Evolutionary conservation across 768 basidiomycete genomes (phyloP).

Genomic region (Phaeotremella fagi): DNA sequence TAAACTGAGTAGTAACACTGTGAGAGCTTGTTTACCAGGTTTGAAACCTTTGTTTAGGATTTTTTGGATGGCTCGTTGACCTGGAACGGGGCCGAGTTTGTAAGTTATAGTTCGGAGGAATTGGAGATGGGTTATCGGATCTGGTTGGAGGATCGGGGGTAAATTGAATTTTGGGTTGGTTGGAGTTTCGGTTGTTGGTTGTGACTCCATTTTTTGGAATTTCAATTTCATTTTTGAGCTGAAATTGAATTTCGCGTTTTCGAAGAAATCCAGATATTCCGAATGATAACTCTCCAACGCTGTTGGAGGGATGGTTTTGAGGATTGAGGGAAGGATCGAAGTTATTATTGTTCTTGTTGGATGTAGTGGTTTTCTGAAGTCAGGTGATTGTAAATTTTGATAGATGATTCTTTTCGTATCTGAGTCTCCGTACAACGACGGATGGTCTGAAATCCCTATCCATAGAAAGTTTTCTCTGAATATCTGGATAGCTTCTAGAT

Average conservation of each 20-base stretch:
- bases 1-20: slow-evolving; percentile 11
- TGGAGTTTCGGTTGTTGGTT: background rate
- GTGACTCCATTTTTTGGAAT: no score
- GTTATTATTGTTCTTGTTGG: slow-evolving; percentile 11
- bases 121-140: slow-evolving; percentile 4
- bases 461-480: slow-evolving; percentile 16
- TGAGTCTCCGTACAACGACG: background rate
- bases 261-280: no score
- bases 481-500: slow-evolving; percentile 5
- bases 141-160: slow-evolving; percentile 14
- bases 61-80: slow-evolving; percentile 4
- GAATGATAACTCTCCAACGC: slow-evolving; percentile 3
- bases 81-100: slow-evolving; percentile 8
- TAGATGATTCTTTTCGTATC: background rate
- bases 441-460: slow-evolving; percentile 14
- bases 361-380: background rate
- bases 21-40: slow-evolving; percentile 7
- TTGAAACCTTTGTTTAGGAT: slow-evolving; percentile 4
- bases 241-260: no score
- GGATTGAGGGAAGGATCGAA: slow-evolving; percentile 17
- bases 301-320: slow-evolving; percentile 1
- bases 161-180: no score
- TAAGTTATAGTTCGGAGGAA: slow-evolving; percentile 18
- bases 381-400: background rate
- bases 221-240: no score